phyloP scores from a whole-genome alignment of 192 early-diverging fungal species.

The Glomus cerebriforme region DNA sequence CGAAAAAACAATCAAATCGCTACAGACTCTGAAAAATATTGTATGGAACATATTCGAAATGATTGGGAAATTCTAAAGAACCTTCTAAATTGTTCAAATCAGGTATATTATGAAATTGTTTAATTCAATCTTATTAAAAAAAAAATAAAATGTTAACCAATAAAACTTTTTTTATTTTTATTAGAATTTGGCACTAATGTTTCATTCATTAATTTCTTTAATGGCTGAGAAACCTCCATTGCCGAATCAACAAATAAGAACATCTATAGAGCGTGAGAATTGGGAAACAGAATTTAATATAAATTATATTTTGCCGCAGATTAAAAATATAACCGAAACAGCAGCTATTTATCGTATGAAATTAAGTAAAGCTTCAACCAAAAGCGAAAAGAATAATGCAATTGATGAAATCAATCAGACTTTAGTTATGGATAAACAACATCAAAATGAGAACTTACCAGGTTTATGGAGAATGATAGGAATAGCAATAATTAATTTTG shows the following conservation, averaged over 20 bases:
- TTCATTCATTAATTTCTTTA: slow-evolving; percentile 16
- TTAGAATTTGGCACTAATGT: slow-evolving; percentile 8
- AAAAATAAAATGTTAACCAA: neutral
- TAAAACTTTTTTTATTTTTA: neutral
- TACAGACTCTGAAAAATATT: neutral
- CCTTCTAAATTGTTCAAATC: slow-evolving; percentile 17
- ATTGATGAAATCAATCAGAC: slow-evolving; percentile 27
- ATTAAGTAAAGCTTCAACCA: neutral
- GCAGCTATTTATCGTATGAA: neutral
- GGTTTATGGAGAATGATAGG: slow-evolving; percentile 26
- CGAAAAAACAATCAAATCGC: neutral
- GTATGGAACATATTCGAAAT: slow-evolving; percentile 25
- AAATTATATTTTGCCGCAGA: slow-evolving; percentile 19
- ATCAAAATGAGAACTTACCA: slow-evolving; percentile 7
- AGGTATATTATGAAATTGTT: neutral
- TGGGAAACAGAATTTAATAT: slow-evolving; percentile 15
- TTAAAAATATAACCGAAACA: neutral
- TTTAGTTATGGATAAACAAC: neutral
- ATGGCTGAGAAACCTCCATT: neutral
- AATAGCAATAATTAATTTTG: neutral
- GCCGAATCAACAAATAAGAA: neutral
- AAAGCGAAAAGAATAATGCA: neutral
- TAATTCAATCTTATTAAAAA: neutral
- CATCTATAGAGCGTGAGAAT: neutral
- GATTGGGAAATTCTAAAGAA: slow-evolving; percentile 23